These are phyloP conservation scores for Scheffersomyces lignicola DNA, from an alignment of 1,139 yeast genomes.

Conservation along the genomic window DNA sequence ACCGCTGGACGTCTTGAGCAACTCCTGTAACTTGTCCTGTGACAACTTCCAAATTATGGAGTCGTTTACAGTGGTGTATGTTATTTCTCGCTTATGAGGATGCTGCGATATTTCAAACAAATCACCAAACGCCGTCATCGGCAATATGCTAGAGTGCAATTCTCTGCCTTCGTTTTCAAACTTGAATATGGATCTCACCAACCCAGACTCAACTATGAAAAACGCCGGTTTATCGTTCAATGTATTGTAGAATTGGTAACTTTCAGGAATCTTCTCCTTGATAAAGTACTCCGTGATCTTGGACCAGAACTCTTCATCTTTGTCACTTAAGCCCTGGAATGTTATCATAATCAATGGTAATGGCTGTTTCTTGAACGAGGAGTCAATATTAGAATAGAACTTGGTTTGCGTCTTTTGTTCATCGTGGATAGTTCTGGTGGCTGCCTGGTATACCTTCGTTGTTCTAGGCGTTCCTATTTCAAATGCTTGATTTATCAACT, in stretches of 20 bases:
- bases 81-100: conserved; percentile 38
- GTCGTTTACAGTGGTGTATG: conserved; percentile 52
- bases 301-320: conserved; percentile 67
- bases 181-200: conserved; percentile 61
- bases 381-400: conserved; percentile 26
- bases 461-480: conserved; percentile 62
- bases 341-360: conserved; percentile 68
- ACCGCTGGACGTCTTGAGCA: conserved; percentile 46
- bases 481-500: conserved; percentile 8
- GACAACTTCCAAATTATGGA: conserved; percentile 74
- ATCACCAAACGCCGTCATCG: conserved; percentile 91
- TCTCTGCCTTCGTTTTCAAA: conserved; percentile 55
- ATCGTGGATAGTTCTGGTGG: conserved; percentile 49
- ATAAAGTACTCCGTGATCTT: conserved; percentile 53
- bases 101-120: conserved; percentile 30
- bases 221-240: conserved; percentile 45
- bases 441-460: conserved; percentile 61
- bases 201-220: conserved; percentile 78
- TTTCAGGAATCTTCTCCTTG: conserved; percentile 49
- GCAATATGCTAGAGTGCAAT: conserved; percentile 74
- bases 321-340: conserved; percentile 63
- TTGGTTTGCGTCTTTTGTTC: conserved; percentile 38
- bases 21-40: conserved; percentile 40
- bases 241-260: conserved; percentile 51
- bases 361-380: conserved; percentile 54